Evolutionary conservation across 768 basidiomycete genomes (phyloP).

Genomic region (Calocybe gangraenosa): DNA sequence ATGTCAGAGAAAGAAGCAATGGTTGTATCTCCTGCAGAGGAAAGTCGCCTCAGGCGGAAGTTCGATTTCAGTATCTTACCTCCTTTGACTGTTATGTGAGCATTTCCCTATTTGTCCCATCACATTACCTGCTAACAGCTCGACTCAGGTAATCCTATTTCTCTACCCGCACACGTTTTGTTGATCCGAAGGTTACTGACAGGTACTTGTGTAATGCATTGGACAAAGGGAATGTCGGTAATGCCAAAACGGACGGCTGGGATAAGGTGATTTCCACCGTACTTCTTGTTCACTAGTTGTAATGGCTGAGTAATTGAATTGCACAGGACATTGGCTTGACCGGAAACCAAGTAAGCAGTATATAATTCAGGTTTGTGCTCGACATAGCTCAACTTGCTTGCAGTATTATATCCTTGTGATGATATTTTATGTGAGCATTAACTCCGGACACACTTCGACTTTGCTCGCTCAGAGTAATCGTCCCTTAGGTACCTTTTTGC

Average conservation of each 20-base stretch:
- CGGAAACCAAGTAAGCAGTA: constrained; percentile 38
- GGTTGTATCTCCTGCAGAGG: constrained; percentile 8
- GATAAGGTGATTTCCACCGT: constrained; percentile 39
- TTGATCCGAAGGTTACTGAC: neutral
- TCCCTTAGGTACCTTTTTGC: constrained; percentile 38
- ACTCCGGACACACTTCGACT: neutral
- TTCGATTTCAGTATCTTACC: constrained; percentile 39
- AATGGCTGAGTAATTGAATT: too few relatives aligned
- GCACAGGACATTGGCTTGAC: constrained; percentile 36
- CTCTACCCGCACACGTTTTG: neutral
- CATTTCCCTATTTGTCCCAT: neutral
- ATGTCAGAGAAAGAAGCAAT: constrained; percentile 13
- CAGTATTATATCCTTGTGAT: constrained; percentile 47
- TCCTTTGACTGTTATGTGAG: constrained; percentile 40
- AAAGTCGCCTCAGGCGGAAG: constrained; percentile 30
- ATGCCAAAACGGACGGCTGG: constrained; percentile 50
- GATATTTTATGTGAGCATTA: constrained; percentile 37
- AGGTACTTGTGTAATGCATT: constrained; percentile 48
- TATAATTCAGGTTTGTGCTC: too few relatives aligned
- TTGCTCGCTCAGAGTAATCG: neutral
- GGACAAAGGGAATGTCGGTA: constrained; percentile 47
- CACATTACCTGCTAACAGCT: neutral
- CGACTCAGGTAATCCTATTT: constrained; percentile 1
- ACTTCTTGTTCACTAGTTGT: too few relatives aligned
- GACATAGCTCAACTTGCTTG: too few relatives aligned